Base-by-base conservation (phyloP, 2,329 filamentous ascomycete genomes). In the Cercospora zeae-maydis region DNA sequence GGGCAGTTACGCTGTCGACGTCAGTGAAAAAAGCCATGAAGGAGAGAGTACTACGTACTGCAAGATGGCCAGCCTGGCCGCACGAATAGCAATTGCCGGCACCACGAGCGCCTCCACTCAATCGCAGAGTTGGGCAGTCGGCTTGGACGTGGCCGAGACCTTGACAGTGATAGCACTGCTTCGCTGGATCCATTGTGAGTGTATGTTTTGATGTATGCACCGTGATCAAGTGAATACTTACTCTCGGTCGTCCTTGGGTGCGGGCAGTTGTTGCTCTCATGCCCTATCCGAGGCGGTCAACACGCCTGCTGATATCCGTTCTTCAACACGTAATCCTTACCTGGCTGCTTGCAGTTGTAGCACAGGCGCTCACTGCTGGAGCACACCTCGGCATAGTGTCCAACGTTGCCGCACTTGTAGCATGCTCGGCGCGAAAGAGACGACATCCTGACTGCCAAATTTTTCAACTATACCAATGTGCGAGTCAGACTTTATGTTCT, bases 81-180 rank as follows among this genome's bases (percentile, higher is more conserved):
- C 95, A 99, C 81, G 91, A 95, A 81, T 99, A 99, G 88, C 95
- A 99, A 72, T 92, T 91, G 68, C 91, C 92, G 76, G 89, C 88
- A 65, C 88, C 88, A 33, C 61, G 64, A 67, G 88, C 86, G 72
- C 88, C 89, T 64, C 84, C 93, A 78, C 88, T 96, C 78, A 99
- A 80, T 72, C 95, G 92, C 69, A 99, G 86, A 66, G 95, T 98
- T 74, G 95, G 95, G 86, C 95, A 99, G 79, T 99, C 95, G 71
- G 95, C 95, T 83, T 99, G 95, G 74, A 99, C 95, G 78, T 99
- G 95, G 70, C 95, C 95, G 66, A 98, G 86, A 63, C 95, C 95
- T 83, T 98, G 95, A 85, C 95, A 99, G 82, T 98, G 95, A 79
- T 99, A 99, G 87, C 95, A 99, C 84, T 99, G 95, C 88, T 99